Percentiles rank a stretch among this genome's conserved stretches.
phyloP scores from a whole-genome alignment of 805 yeast genomes.

The Kodamaea fukazawae region DNA sequence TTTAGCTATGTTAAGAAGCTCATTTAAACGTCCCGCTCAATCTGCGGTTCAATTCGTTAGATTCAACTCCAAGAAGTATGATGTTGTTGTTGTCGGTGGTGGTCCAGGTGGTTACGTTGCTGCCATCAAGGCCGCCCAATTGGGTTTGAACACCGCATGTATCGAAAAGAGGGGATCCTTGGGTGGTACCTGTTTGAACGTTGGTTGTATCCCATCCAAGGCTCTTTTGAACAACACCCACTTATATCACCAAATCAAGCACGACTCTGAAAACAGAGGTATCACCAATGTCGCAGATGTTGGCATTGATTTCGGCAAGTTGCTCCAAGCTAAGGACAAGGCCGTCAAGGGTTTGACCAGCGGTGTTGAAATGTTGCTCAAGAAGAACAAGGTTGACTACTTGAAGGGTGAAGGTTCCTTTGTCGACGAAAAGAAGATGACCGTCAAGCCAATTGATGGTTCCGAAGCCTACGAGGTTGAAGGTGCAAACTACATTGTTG shows the following conservation, averaged over 20 bases:
- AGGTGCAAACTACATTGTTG: constrained; percentile 88
- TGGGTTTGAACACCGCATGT: constrained; percentile 93
- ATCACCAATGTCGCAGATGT: constrained; percentile 78
- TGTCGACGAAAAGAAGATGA: constrained; percentile 71
- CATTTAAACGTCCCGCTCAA: constrained; percentile 10
- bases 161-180: constrained; percentile 93
- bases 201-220: constrained; percentile 98
- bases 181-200: constrained; percentile 98
- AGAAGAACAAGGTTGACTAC: constrained; percentile 92
- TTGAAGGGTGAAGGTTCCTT: constrained; percentile 92
- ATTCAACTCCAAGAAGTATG: constrained; percentile 56
- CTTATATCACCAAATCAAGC: constrained; percentile 81
- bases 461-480: constrained; percentile 64
- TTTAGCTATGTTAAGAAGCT: constrained; percentile 16
- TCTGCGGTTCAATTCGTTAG: constrained; percentile 32
- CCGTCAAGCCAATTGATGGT: constrained; percentile 86
- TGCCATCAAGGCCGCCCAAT: constrained; percentile 97
- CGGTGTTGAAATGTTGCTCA: constrained; percentile 92
- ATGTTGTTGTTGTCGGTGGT: constrained; percentile 94
- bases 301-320: constrained; percentile 65
- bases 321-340: constrained; percentile 90
- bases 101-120: constrained; percentile 99
- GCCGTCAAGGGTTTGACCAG: constrained; percentile 87
- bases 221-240: constrained; percentile 93
- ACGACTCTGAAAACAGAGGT: constrained; percentile 85